Evolutionary conservation across 805 yeast species (phyloP).

Genomic region (Schwanniomyces yamadae): DNA sequence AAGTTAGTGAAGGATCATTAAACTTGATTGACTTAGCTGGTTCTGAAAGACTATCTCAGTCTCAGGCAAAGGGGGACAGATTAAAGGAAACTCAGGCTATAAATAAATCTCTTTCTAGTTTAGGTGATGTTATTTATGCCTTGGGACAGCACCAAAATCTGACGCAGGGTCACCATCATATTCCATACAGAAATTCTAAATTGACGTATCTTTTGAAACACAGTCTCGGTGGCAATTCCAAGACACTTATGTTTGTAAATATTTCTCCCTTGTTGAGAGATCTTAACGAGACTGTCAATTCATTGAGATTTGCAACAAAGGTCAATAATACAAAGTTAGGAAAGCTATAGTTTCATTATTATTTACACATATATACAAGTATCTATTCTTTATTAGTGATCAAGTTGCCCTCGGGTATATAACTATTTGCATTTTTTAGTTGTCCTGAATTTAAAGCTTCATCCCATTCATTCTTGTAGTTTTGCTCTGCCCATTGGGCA

Average conservation of each 20-base stretch:
- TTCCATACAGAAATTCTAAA: slow-evolving; percentile 71
- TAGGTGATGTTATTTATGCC: slow-evolving; percentile 86
- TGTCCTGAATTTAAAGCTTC: slow-evolving; percentile 20
- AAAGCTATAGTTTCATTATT: slow-evolving; percentile 1
- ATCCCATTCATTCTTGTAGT: slow-evolving; percentile 30
- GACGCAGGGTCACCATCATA: slow-evolving; percentile 40
- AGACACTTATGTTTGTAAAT: slow-evolving; percentile 91
- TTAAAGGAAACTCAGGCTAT: slow-evolving; percentile 85
- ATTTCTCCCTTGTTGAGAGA: slow-evolving; percentile 66
- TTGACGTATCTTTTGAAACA: slow-evolving; percentile 81
- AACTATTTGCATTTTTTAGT: slow-evolving; percentile 27
- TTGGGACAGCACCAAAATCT: slow-evolving; percentile 42
- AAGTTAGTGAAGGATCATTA: slow-evolving; percentile 54
- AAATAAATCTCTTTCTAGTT: slow-evolving; percentile 80
- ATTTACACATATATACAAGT: slow-evolving; percentile 6
- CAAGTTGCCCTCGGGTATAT: slow-evolving; percentile 28
- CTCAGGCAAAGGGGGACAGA: slow-evolving; percentile 78
- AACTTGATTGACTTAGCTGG: slow-evolving; percentile 93
- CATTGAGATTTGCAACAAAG: slow-evolving; percentile 85
- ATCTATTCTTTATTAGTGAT: slow-evolving; percentile 16
- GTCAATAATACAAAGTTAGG: slow-evolving; percentile 55
- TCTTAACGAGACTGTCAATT: slow-evolving; percentile 75
- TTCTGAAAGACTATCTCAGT: slow-evolving; percentile 75
- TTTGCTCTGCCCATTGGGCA: slow-evolving; percentile 31
- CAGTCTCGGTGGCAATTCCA: slow-evolving; percentile 81